phyloP scores from a whole-genome alignment of 2,329 filamentous ascomycete genomes.

The Sporothrix phasma region DNA sequence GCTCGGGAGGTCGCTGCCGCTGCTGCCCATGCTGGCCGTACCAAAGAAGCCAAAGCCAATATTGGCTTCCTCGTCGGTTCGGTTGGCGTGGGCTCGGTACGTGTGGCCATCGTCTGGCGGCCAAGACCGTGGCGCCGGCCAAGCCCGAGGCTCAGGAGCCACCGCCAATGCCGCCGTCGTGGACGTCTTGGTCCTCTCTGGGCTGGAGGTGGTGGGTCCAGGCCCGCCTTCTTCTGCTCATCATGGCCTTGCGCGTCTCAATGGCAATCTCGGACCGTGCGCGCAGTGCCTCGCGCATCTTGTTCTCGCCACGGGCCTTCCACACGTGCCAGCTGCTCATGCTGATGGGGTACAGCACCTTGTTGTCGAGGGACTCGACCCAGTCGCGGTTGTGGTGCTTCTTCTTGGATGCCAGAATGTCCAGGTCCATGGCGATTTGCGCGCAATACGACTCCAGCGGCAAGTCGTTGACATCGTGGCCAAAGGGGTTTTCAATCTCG shows the following conservation, averaged over 20 bases:
- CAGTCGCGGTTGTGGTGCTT: conserved; percentile 43
- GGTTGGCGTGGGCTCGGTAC: background rate
- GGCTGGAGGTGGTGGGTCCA: background rate
- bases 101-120: background rate
- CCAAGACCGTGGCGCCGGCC: background rate
- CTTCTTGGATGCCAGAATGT: conserved; percentile 48
- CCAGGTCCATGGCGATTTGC: conserved; percentile 53
- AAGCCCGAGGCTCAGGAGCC: background rate
- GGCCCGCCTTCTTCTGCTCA: conserved; percentile 12
- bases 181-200: background rate
- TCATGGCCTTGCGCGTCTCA: conserved; percentile 23
- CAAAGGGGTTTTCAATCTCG: conserved; percentile 63
- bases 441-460: conserved; percentile 56
- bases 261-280: conserved; percentile 28
- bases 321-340: conserved; percentile 37
- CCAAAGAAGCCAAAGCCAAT: conserved; percentile 2
- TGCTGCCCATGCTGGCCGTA: background rate
- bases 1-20: background rate
- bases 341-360: conserved; percentile 34
- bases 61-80: conserved; percentile 11
- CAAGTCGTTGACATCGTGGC: conserved; percentile 58
- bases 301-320: conserved; percentile 36
- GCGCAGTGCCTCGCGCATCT: conserved; percentile 35
- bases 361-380: conserved; percentile 30
- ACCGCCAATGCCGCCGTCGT: background rate